Percentiles rank a stretch among this genome's conserved stretches.
phyloP scores from a whole-genome alignment of 768 basidiomycete species.

The Favolaschia claudopus region DNA sequence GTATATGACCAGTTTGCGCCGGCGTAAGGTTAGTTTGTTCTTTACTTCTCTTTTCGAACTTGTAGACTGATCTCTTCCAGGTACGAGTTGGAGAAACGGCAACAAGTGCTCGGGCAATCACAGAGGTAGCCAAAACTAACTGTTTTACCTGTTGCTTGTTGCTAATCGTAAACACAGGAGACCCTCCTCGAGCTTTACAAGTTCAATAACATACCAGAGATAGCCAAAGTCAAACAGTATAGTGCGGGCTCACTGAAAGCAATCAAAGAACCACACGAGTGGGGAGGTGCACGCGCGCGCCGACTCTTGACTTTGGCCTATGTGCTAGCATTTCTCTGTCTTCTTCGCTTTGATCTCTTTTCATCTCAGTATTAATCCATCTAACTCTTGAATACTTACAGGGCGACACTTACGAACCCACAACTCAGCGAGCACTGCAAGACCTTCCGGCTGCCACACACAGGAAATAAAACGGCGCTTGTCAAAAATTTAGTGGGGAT shows the following conservation, averaged over 20 bases:
- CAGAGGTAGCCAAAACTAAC: constrained; percentile 14
- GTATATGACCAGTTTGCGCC: constrained; percentile 26
- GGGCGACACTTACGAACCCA: no score
- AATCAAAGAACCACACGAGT: constrained; percentile 27
- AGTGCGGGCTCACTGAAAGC: no score
- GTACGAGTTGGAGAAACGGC: constrained; percentile 21
- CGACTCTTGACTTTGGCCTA: constrained; percentile 37
- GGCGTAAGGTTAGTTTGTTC: constrained; percentile 4
- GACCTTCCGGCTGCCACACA: no score
- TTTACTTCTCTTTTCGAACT: neutral
- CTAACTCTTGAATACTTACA: no score
- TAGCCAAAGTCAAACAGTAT: constrained; percentile 1
- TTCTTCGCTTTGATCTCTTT: constrained; percentile 40
- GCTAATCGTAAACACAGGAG: neutral
- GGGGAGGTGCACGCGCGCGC: constrained; percentile 36
- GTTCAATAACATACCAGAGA: constrained; percentile 16
- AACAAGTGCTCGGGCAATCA: constrained; percentile 27
- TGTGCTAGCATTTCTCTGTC: constrained; percentile 39
- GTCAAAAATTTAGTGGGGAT: no score
- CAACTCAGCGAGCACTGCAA: no score
- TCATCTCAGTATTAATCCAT: no score
- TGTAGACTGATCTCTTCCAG: constrained; percentile 1
- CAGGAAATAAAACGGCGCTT: no score
- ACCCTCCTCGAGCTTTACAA: neutral
- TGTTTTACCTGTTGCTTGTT: neutral